Percentiles rank a stretch among this genome's conserved stretches.
These are phyloP conservation scores for Claviceps sp. DNA, from an alignment of 2,329 filamentous ascomycete genomes.

Conservation along the genomic window DNA sequence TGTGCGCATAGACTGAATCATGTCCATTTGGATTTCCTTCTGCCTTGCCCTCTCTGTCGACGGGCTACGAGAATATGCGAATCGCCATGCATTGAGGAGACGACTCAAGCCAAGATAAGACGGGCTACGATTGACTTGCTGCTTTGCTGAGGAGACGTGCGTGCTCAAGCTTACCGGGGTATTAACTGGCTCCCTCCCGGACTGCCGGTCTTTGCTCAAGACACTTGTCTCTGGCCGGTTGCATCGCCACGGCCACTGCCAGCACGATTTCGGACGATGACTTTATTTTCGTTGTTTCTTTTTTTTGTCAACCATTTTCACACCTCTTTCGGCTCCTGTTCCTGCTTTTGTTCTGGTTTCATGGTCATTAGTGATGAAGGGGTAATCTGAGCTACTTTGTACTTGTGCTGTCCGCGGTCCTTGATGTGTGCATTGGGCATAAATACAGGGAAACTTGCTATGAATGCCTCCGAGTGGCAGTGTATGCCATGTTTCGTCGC, in stretches of 20 bases:
- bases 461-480: too few species aligned
- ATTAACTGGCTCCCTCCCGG: too few species aligned
- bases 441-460: slow-evolving; percentile 8
- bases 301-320: neutral
- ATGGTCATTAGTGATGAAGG: slow-evolving; percentile 4
- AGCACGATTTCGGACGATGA: neutral
- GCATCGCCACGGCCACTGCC: neutral
- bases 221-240: neutral
- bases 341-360: neutral
- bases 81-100: slow-evolving; percentile 10
- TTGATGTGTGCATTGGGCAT: slow-evolving; percentile 10
- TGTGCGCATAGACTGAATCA: slow-evolving; percentile 24
- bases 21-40: slow-evolving; percentile 19
- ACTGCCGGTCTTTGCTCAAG: neutral
- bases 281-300: neutral
- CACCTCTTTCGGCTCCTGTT: neutral
- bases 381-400: slow-evolving; percentile 5
- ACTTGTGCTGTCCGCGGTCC: slow-evolving; percentile 4
- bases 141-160: neutral
- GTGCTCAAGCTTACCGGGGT: neutral
- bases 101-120: slow-evolving; percentile 1
- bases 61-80: slow-evolving; percentile 7
- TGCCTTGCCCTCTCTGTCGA: slow-evolving; percentile 5
- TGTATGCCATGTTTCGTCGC: too few species aligned
- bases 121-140: neutral